Conservation (phyloP, 352 stramenopile species). For the Globisporangium polare region DNA sequence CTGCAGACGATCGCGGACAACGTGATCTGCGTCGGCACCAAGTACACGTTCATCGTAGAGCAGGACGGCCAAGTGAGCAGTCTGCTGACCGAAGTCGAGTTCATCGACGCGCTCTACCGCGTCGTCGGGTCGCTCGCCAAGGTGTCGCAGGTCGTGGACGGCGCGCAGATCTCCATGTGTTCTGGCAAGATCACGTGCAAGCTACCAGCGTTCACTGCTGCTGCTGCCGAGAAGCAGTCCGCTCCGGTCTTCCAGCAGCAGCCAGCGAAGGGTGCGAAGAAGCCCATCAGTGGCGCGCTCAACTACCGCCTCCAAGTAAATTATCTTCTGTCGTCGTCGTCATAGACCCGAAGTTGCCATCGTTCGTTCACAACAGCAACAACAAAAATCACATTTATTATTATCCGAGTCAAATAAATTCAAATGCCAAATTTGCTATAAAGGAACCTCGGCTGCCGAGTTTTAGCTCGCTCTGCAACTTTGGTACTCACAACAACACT, state of each 20-base stretch:
- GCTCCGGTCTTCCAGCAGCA: not conserved
- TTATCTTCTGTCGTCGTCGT: slow-evolving; percentile 12
- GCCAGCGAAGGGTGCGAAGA: slow-evolving; percentile 2
- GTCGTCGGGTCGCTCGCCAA: slow-evolving; percentile 12
- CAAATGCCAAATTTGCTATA: not conserved
- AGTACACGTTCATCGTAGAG: slow-evolving; percentile 16
- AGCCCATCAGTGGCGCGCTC: slow-evolving; percentile 7
- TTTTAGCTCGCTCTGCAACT: too few relatives aligned
- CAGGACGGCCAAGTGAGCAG: slow-evolving; percentile 12
- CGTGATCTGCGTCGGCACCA: slow-evolving; percentile 12
- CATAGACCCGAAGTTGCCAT: not conserved
- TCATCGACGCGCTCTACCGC: slow-evolving; percentile 12
- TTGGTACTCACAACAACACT: too few relatives aligned
- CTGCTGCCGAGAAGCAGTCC: not conserved
- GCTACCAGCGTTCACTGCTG: not conserved
- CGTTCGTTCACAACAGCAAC: too few relatives aligned
- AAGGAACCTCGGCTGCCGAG: too few relatives aligned
- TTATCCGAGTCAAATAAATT: not conserved
- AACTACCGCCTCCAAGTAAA: slow-evolving; percentile 14
- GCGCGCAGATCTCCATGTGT: slow-evolving; percentile 14
- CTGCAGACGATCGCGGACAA: slow-evolving; percentile 12
- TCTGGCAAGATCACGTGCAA: slow-evolving; percentile 11
- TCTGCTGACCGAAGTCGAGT: slow-evolving; percentile 9
- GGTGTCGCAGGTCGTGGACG: slow-evolving; percentile 10
- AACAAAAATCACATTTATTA: slow-evolving; percentile 1